Evolutionary conservation across 495 filamentous ascomycete species (phyloP), one percentile per base, ranked within the genome.

Genomic region (Xylaria venustula): DNA sequence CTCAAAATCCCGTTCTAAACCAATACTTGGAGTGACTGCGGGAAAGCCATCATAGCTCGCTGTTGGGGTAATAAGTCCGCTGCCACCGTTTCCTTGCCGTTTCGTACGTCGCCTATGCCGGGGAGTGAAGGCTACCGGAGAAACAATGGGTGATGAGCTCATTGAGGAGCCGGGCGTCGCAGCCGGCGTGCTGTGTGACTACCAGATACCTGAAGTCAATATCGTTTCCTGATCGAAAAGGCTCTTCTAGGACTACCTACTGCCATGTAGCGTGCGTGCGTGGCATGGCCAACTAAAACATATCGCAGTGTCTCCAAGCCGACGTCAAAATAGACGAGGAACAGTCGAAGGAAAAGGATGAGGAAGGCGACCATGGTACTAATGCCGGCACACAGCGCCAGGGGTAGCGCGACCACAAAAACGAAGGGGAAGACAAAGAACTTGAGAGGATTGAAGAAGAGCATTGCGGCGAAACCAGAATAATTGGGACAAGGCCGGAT

Each of bases 1-100:
- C 75, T 95, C 91, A 65, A 88, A 95, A 73, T 95, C 91, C 5
- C 90, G 80, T 52, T 82, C 79, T 20, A 82, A 60, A 1, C 79
- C 77, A 14, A 77, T 61, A 28, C 71, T 76, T 9, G 77, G 73
- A 15, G 71, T 71, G 12, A 81, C 47, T 23, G 65, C 69, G 3
- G 58, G 34, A 19, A 80, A 60, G 15, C 75, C 70, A 25, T 67
- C 67, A 12, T 70, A 59, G 14, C 70, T 69, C 7, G 61, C 61
- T 3, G 69, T 62, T 2, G 75, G 71, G 1, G 75, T 77, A 11
- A 71, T 58, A 7, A 74, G 66, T 1, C 64, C 73, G 40, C 77
- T 80, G 22, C 75, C 71, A 32, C 45, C 64, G 48, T 72, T 72
- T 37, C 66, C 74, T 17, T 65, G 70, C 19, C 65, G 63, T 52